Conservation (phyloP, 116 monocot species). For the Thalassia testudinum region DNA sequence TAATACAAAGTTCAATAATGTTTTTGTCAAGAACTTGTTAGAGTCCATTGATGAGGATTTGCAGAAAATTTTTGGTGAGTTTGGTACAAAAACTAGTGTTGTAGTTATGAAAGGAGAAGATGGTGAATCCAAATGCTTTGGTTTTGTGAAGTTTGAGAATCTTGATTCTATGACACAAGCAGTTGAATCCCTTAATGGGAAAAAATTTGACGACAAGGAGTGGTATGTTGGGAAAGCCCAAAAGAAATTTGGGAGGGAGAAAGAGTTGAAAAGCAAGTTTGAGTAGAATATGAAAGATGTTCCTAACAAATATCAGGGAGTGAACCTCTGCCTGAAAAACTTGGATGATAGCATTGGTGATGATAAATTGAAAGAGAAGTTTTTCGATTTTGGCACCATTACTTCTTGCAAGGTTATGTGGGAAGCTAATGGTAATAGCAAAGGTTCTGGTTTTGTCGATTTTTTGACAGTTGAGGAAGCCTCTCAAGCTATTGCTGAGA, state of each 20-base stretch:
- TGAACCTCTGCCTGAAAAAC: conserved; percentile 82
- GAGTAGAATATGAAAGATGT: conserved; percentile 50
- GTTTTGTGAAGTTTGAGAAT: conserved; percentile 92
- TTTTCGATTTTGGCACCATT: conserved; percentile 60
- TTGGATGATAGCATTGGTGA: conserved; percentile 70
- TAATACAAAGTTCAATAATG: conserved; percentile 59
- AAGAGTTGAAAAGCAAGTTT: conserved; percentile 57
- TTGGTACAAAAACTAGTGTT: conserved; percentile 60
- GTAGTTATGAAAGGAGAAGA: conserved; percentile 72
- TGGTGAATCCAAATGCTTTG: conserved; percentile 87
- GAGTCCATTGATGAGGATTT: conserved; percentile 62
- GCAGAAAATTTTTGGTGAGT: conserved; percentile 52
- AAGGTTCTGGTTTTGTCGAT: conserved; percentile 93
- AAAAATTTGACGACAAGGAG: conserved; percentile 80
- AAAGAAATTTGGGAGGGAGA: conserved; percentile 84
- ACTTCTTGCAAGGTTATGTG: conserved; percentile 97
- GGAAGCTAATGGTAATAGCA: conserved; percentile 69
- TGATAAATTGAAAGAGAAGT: conserved; percentile 63
- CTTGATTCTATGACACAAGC: conserved; percentile 63
- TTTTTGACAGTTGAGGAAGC: conserved; percentile 73
- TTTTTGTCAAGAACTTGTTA: conserved; percentile 82
- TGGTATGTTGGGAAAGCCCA: conserved; percentile 97
- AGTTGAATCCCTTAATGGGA: conserved; percentile 73
- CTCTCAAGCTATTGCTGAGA: conserved; percentile 48
- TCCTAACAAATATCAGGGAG: conserved; percentile 49